Percentiles rank a stretch among this genome's conserved stretches.
Conservation (phyloP, 352 stramenopile species). For the Pythium phragmiticola region DNA sequence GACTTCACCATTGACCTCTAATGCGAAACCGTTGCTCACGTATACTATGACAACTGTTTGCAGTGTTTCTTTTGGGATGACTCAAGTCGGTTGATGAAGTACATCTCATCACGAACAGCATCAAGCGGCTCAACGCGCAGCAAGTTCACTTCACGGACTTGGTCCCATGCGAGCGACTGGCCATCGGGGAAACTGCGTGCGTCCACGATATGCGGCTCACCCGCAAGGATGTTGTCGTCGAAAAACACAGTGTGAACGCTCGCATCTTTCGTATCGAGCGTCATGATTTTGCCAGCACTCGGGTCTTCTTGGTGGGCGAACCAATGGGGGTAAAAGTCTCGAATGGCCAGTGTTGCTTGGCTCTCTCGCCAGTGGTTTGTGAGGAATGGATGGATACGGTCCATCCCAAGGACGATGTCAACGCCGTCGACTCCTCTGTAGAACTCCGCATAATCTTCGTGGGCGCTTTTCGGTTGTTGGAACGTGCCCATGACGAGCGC, state of each 20-base stretch:
- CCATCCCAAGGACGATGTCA: slow-evolving; percentile 38
- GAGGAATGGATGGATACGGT: slow-evolving; percentile 53
- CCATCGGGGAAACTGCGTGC: slow-evolving; percentile 35
- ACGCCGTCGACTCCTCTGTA: slow-evolving; percentile 33
- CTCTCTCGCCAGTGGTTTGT: slow-evolving; percentile 41
- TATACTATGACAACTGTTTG: neutral
- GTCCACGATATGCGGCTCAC: slow-evolving; percentile 78
- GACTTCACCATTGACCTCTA: too few species aligned
- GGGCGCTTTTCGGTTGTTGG: slow-evolving; percentile 41
- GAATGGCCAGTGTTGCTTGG: slow-evolving; percentile 65
- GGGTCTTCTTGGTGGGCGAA: slow-evolving; percentile 53
- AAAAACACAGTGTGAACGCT: slow-evolving; percentile 64
- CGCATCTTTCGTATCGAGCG: slow-evolving; percentile 33
- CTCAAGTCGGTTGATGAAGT: slow-evolving; percentile 57
- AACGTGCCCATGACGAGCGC: slow-evolving; percentile 75
- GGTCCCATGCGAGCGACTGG: slow-evolving; percentile 33
- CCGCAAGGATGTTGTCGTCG: slow-evolving; percentile 73
- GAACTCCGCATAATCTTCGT: slow-evolving; percentile 28
- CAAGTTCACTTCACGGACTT: slow-evolving; percentile 44
- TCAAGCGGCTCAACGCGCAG: slow-evolving; percentile 70
- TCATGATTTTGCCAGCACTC: slow-evolving; percentile 57
- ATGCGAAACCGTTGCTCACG: neutral
- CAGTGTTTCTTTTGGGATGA: slow-evolving; percentile 23
- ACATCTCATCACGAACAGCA: slow-evolving; percentile 43
- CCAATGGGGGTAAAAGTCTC: slow-evolving; percentile 80